A percentile compares a stretch with the other conserved stretches of the same genome.
phyloP scores from a whole-genome alignment of 1,139 yeast species.

The Neolecta irregularis region DNA sequence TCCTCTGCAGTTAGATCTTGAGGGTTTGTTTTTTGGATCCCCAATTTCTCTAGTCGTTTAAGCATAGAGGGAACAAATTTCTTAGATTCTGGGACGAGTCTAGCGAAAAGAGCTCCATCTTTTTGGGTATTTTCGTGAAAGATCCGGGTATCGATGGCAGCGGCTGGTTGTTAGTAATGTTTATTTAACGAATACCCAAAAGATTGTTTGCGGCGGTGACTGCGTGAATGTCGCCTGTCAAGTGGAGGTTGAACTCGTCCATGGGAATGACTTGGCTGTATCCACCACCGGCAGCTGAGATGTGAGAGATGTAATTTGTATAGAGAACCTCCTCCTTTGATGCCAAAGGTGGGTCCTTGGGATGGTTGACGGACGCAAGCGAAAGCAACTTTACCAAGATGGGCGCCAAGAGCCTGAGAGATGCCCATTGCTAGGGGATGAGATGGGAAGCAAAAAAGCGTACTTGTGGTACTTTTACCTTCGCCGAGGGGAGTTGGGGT shows the following conservation, averaged over 20 bases:
- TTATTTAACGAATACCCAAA: constrained; percentile 23
- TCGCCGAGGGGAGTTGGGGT: constrained; percentile 45
- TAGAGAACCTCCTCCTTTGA: constrained; percentile 42
- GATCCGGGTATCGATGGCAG: constrained; percentile 95
- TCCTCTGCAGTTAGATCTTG: constrained; percentile 71
- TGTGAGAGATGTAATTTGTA: neutral
- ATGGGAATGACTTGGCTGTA: constrained; percentile 96
- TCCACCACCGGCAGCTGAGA: constrained; percentile 96
- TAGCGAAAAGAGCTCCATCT: constrained; percentile 69
- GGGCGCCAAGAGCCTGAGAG: constrained; percentile 93
- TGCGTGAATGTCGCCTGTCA: constrained; percentile 97
- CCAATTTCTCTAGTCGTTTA: constrained; percentile 62
- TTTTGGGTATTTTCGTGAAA: constrained; percentile 93
- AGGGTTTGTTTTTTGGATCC: constrained; percentile 69
- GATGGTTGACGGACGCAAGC: constrained; percentile 98
- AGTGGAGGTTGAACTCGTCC: constrained; percentile 98
- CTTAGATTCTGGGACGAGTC: constrained; percentile 77
- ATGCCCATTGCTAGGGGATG: constrained; percentile 94
- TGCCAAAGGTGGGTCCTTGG: constrained; percentile 98
- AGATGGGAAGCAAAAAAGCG: too few species aligned
- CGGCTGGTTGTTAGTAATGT: constrained; percentile 34
- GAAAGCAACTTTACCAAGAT: constrained; percentile 67
- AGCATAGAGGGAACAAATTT: constrained; percentile 65
- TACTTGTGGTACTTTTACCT: constrained; percentile 94
- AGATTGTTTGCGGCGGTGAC: constrained; percentile 89